Evolutionary conservation across 78 protist genomes (phyloP), one percentile per base, ranked within the genome.

Genomic region (Protostelium mycophagum): DNA sequence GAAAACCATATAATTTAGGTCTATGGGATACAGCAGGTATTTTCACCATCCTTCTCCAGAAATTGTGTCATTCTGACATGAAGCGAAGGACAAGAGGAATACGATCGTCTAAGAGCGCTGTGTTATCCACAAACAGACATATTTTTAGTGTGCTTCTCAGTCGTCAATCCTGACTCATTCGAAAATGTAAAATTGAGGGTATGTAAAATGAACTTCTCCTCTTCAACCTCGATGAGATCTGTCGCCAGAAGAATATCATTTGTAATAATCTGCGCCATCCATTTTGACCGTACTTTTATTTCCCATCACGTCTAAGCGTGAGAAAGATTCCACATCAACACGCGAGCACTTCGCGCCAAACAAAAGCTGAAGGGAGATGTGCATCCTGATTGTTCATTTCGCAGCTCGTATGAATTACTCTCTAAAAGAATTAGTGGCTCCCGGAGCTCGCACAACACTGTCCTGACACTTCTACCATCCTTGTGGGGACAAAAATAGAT

Each of bases 11-110:
- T 84, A 89, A 39, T 89, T 51, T 97, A 0, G 96, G 93, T 0
- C 90, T 97, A 0, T 97, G 98, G 98, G 98, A 97, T 91, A 96
- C 98, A 28, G 89, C 88, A 5, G 73, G 73, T 51, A 16, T 25
- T 5, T 51, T 51, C 5, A 25, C 73, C 31, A 51, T 51, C 31
- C 5, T 51, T 23, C 16, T 16, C 31, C 5, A 51, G 16, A 16
- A 5, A 51, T 51, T 51, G 31, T 51, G 73, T 23, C 16, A 16
- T 23, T 51, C n/a, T 35, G n/a, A n/a, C n/a, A n/a, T n/a, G n/a
- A n/a, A n/a, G n/a, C 38, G 86, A 92, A 0, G 98, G 97, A 16
- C 95, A 95, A 85, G 98, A 97, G 73, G 96, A 93, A 34, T 97
- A 95, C 83, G 98, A 97, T 38, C 38, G 97, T 0, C 91, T 97